Evolutionary conservation across 306 rosid genomes (phyloP).

Genomic region (Leucaena leucocephala): DNA sequence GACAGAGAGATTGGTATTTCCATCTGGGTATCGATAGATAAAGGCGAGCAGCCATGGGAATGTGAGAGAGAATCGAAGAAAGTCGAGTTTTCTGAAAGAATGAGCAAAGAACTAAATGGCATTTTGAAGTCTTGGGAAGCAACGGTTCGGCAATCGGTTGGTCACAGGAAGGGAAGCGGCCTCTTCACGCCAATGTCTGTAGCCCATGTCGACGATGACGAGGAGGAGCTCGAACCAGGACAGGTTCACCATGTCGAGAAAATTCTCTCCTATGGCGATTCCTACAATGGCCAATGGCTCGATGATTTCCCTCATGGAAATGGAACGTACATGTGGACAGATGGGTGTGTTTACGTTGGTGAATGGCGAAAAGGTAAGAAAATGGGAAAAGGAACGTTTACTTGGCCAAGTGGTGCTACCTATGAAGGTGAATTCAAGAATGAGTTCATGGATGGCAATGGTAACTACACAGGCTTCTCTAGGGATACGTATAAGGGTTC

Average conservation of each 20-base stretch:
- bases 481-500: constrained; percentile 77
- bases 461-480: constrained; percentile 69
- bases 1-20: constrained; percentile 17
- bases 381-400: constrained; percentile 76
- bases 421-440: constrained; percentile 83
- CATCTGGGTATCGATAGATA: constrained; percentile 50
- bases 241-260: constrained; percentile 56
- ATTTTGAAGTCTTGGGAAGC: constrained; percentile 67
- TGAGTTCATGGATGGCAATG: constrained; percentile 80
- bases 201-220: constrained; percentile 84
- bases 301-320: constrained; percentile 65
- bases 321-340: constrained; percentile 85
- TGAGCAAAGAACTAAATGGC: constrained; percentile 74
- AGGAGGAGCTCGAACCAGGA: constrained; percentile 51
- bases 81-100: constrained; percentile 50
- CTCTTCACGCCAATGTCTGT: constrained; percentile 81
- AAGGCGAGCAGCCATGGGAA: constrained; percentile 39
- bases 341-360: constrained; percentile 91
- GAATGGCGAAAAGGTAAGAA: constrained; percentile 77
- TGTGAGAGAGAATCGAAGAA: constrained; percentile 20
- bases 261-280: constrained; percentile 68
- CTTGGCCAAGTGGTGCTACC: constrained; percentile 95
- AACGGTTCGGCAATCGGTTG: constrained; percentile 63
- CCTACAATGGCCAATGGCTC: constrained; percentile 80
- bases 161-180: constrained; percentile 62